Base-by-base conservation (phyloP, 2,329 filamentous ascomycete species). In the Penicillium sp. region DNA sequence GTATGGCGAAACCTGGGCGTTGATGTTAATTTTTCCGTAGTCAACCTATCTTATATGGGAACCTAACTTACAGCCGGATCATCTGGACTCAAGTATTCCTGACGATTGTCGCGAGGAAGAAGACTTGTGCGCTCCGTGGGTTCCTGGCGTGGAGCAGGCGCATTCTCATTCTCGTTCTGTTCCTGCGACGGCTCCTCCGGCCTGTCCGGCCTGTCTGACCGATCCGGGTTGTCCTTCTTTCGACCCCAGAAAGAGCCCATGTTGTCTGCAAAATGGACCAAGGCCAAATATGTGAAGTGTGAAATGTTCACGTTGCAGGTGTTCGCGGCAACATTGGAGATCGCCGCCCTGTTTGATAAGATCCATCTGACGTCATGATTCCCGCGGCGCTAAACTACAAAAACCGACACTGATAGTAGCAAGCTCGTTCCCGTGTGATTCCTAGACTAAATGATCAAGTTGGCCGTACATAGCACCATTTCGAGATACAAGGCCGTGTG, bases 1-100 rank as follows among this genome's bases (percentile, higher is more conserved):
- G 75, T 96, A 96, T 0, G 94, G 94, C 3, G 90, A 89, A 22
- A 89, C 86, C 75, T 78, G 30, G 11, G 13, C 8, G 24, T 16
- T 22, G 18, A 16, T 16, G 18, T 53, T 51, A 50, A 38, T 20
- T 33, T 20, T 25, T 28, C 11, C 28, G 8, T 16, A 5, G 10
- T 16, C 16, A 14, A 7, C 9, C 14, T 42, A 22, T 16, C 14
- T 40, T 31, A 27, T 22, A 39, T 31, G 10, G 28, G 9, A 13
- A 0, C 4, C 6, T 5, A 8, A 51, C 58, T 46, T 44, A 63
- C 60, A 16, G 60, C 60, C 7, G 60, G 60, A 48, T 63, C 60
- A 50, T 63, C 59, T 11, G 60, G 60, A 13, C 53, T 62, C 27
- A 63, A n/a, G 3, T 51, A 57, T 5, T 48, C 52, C 8, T 49